Evolutionary conservation across 2,329 filamentous ascomycete genomes (phyloP).

Genomic region (Penicillium sp.): DNA sequence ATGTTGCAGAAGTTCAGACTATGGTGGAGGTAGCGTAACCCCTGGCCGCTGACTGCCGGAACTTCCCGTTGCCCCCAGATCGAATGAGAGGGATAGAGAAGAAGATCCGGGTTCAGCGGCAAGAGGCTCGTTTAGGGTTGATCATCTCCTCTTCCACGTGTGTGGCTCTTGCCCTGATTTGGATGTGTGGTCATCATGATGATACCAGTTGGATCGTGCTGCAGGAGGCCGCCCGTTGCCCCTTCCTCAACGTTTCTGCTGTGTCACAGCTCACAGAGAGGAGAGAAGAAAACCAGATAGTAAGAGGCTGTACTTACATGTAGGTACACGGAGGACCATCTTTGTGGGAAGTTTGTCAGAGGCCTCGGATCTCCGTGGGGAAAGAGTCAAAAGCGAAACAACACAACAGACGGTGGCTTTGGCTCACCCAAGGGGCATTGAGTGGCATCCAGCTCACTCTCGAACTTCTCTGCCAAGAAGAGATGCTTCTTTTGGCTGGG

Average conservation of each 20-base stretch:
- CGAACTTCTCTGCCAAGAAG: constrained; percentile 1
- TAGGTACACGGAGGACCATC: constrained; percentile 1
- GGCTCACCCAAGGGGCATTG: neutral
- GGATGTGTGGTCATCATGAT: constrained; percentile 5
- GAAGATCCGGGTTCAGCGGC: neutral
- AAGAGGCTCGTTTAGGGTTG: constrained; percentile 2
- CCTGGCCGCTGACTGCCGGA: neutral
- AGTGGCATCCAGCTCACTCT: neutral
- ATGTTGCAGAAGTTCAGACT: constrained; percentile 11
- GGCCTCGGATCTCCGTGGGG: neutral
- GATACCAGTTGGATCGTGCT: constrained; percentile 23
- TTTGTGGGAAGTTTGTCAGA: neutral
- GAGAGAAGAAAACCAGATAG: constrained; percentile 3
- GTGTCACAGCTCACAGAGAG: constrained; percentile 28
- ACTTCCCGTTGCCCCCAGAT: neutral
- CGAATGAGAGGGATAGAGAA: neutral
- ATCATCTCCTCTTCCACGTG: constrained; percentile 4
- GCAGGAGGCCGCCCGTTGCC: constrained; percentile 35
- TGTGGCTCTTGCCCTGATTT: constrained; percentile 9
- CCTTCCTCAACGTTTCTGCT: constrained; percentile 30
- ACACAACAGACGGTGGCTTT: neutral
- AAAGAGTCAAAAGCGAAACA: constrained; percentile 1
- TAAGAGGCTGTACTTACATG: neutral
- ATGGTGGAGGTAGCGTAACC: constrained; percentile 3
- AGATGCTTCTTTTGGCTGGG: constrained; percentile 13